Evolutionary conservation across 2,329 filamentous ascomycete genomes (phyloP).

Genomic region (Aspergillus quadricinctus): DNA sequence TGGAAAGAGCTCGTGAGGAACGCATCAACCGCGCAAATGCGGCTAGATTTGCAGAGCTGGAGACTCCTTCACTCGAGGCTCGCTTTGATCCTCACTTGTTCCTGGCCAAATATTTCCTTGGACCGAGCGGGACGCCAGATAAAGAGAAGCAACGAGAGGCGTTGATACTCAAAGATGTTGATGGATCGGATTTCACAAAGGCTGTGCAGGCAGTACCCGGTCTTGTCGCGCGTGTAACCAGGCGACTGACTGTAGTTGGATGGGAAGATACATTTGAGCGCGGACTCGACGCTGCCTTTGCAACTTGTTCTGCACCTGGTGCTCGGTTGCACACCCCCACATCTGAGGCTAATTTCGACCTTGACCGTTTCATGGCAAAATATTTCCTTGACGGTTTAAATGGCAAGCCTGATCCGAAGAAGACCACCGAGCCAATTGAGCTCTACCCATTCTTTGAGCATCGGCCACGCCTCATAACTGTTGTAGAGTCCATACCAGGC

Average conservation of each 20-base stretch:
- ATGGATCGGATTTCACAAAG: neutral
- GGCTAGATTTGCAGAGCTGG: neutral
- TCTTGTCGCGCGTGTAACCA: neutral
- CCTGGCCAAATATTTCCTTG: neutral
- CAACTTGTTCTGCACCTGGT: neutral
- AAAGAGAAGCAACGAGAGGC: neutral
- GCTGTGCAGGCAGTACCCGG: neutral
- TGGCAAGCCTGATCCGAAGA: neutral
- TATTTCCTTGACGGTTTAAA: neutral
- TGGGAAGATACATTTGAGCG: neutral
- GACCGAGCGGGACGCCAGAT: neutral
- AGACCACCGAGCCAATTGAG: neutral
- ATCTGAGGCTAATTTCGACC: neutral
- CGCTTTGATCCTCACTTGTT: neutral
- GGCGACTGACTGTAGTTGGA: neutral
- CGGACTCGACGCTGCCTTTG: neutral
- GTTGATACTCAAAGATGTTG: neutral
- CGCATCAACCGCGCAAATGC: neutral
- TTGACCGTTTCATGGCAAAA: neutral
- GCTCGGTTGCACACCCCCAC: neutral
- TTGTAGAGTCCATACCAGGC: neutral
- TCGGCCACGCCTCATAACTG: neutral
- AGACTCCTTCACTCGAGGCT: neutral
- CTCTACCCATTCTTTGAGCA: neutral
- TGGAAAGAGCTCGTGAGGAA: neutral